phyloP scores from a whole-genome alignment of 306 rosid genomes.

The Rosa chinensis region DNA sequence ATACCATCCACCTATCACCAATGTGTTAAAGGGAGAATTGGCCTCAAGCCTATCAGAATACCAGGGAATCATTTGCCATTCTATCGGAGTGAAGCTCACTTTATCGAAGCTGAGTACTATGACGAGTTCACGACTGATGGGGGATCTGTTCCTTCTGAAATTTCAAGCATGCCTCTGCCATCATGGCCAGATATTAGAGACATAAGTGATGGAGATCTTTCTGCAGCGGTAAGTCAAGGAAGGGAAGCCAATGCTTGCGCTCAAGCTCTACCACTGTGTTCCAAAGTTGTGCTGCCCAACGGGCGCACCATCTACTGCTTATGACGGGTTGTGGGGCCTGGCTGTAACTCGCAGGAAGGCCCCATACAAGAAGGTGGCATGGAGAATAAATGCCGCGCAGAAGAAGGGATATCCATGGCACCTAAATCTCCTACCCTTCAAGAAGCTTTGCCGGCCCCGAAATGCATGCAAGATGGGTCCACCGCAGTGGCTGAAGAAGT shows the following conservation, averaged over 20 bases:
- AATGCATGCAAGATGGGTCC: neutral
- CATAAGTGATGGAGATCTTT: neutral
- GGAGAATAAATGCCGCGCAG: neutral
- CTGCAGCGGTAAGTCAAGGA: fast-evolving
- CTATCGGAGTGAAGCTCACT: neutral
- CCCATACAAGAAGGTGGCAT: neutral
- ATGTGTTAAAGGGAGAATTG: neutral
- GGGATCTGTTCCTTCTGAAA: too few relatives aligned
- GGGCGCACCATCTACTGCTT: neutral
- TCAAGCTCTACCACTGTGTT: fast-evolving
- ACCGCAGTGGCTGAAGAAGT: neutral
- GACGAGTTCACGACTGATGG: neutral
- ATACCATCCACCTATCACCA: neutral
- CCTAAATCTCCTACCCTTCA: neutral
- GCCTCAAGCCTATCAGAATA: neutral
- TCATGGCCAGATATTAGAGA: neutral
- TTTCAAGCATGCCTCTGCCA: neutral
- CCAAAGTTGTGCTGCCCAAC: neutral
- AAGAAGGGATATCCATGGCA: neutral
- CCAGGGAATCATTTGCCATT: neutral
- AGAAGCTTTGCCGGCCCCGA: neutral
- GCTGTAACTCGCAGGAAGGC: neutral
- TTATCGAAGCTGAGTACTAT: neutral
- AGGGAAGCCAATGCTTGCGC: neutral
- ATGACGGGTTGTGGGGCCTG: neutral